Evolutionary conservation across 768 basidiomycete genomes (phyloP).

Genomic region (Boletus rubroflammeus): DNA sequence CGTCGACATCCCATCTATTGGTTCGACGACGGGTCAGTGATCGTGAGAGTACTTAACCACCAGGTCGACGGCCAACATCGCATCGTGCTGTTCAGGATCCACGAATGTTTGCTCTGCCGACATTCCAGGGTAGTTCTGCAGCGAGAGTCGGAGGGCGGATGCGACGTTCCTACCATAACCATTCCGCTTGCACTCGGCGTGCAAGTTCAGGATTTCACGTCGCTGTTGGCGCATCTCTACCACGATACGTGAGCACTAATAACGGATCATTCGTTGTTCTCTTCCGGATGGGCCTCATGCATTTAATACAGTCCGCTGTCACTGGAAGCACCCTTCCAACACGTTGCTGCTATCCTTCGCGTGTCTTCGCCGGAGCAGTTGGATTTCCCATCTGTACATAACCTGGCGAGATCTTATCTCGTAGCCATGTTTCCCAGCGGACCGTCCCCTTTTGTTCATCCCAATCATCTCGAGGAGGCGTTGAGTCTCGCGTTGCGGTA

Average conservation of each 20-base stretch:
- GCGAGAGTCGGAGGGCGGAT: constrained; percentile 1
- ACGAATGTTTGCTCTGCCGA: constrained; percentile 47
- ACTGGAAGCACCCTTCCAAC: constrained; percentile 40
- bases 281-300: background rate
- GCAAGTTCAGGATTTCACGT: constrained; percentile 47
- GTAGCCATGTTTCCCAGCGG: constrained; percentile 47
- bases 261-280: background rate
- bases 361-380: constrained; percentile 53
- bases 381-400: constrained; percentile 53
- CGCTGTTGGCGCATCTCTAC: constrained; percentile 61
- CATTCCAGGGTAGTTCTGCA: constrained; percentile 38
- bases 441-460: constrained; percentile 40
- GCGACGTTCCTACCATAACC: constrained; percentile 15
- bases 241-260: constrained; percentile 55
- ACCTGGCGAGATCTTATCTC: constrained; percentile 41
- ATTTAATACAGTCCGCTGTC: constrained; percentile 46
- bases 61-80: background rate
- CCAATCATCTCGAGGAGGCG: constrained; percentile 49
- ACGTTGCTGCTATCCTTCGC: constrained; percentile 53
- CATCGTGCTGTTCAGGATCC: constrained; percentile 50
- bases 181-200: constrained; percentile 40
- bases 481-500: constrained; percentile 49
- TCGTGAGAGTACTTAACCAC: constrained; percentile 41
- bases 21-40: constrained; percentile 63
- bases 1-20: constrained; percentile 51